Percentiles rank a stretch among this genome's conserved stretches.
phyloP scores from a whole-genome alignment of 148 eudicot species.

The Gaultheria prostrata region DNA sequence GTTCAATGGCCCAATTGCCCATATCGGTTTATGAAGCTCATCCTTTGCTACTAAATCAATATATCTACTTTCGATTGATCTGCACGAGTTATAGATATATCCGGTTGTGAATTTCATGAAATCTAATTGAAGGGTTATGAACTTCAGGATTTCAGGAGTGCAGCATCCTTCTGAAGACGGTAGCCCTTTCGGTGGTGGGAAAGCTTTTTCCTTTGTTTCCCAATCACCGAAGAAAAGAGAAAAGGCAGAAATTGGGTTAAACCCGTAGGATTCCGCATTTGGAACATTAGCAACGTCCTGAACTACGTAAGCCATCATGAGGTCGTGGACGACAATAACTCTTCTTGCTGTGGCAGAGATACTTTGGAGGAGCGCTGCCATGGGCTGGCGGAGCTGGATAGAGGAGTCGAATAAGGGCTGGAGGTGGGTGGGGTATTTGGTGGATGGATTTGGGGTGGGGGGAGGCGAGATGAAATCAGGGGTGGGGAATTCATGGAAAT shows the following conservation, averaged over 20 bases:
- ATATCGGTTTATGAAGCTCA: constrained; percentile 16
- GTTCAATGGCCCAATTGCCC: constrained; percentile 18
- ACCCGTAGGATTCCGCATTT: constrained; percentile 1
- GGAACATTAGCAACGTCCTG: constrained; percentile 19
- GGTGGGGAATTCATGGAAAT: constrained; percentile 11
- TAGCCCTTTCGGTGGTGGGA: not conserved
- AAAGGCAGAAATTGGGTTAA: not conserved
- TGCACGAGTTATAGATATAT: constrained; percentile 29
- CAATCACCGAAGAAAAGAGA: not conserved
- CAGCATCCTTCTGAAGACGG: constrained; percentile 22
- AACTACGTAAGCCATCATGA: constrained; percentile 13
- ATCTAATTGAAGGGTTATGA: constrained; percentile 8
- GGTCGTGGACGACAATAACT: constrained; percentile 13
- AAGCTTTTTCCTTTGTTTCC: constrained; percentile 15
- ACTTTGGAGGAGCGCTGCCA: not conserved
- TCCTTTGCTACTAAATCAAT: constrained; percentile 25
- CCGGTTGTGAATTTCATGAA: constrained; percentile 17
- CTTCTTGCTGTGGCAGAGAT: not conserved
- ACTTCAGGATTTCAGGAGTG: constrained; percentile 13
- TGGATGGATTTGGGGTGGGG: constrained; percentile 5
- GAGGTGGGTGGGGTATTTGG: constrained; percentile 12
- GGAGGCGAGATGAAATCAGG: not conserved
- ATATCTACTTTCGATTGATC: constrained; percentile 27
- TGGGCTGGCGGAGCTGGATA: constrained; percentile 6
- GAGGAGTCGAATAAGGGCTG: constrained; percentile 5